Base-by-base conservation (phyloP, 2,329 filamentous ascomycete genomes). In the Fusarium nanum region DNA sequence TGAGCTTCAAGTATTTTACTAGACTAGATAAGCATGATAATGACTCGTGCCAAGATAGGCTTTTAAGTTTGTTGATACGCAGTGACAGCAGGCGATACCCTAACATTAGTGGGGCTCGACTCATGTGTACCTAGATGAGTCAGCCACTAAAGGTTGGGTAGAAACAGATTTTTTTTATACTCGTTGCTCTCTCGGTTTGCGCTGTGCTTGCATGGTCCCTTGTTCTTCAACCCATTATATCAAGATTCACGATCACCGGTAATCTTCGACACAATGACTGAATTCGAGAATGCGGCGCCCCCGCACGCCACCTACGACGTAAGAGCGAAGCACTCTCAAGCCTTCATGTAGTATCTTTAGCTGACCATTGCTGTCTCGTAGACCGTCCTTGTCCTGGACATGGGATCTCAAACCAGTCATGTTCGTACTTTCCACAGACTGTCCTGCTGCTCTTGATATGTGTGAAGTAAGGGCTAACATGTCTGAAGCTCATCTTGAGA, bases 401-500 rank as follows among this genome's bases (percentile, higher is more conserved):
- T 53, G 49, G 49, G 49, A 53, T 53, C 49, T 25, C 49, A 53
- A 41, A 53, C 49, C 41, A 53, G 49, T 18, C 49, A 53, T 53
- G 49, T 53, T 53, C 23, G 49, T 53, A 16, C 32, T 28, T 20
- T 53, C 13, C 49, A 53, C 30, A 42, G 34, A 53, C n/a, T 16
- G n/a, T 34, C 25, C 12, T 30, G 28, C 48, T 37, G 11, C 12
- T 16, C 32, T 9, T 25, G 14, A 18, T 47, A 11, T 28, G 25
- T 23, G n/a, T 25, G 48, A 23, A 20, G 18, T 37, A 25, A 37
- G 22, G 23, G 13, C 49, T 53, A 53, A 53, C 23, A 14, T 14
- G 16, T 20, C 34, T n/a, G 27, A 42, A 53, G 49, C 49, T 53
- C 49, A 56, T 56, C 44, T 11, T 68, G 56, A 37, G 68, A 56